Conservation (phyloP, 495 filamentous ascomycete species). For the Lasiosphaeris hirsuta region DNA sequence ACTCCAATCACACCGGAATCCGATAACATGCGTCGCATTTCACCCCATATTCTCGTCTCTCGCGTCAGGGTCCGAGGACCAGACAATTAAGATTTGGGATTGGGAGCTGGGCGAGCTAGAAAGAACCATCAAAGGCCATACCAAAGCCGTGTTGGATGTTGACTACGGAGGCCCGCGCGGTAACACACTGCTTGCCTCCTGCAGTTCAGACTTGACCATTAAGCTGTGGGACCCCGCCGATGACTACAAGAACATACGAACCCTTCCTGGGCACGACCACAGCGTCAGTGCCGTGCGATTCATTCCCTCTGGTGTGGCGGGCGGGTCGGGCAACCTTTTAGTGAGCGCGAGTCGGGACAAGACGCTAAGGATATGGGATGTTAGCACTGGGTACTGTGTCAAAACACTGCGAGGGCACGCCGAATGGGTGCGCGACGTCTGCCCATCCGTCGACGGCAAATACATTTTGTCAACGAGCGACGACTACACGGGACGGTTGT, state of each 20-base stretch:
- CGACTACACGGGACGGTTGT: constrained; percentile 76
- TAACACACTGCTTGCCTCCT: constrained; percentile 82
- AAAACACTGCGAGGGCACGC: constrained; percentile 76
- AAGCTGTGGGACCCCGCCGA: constrained; percentile 95
- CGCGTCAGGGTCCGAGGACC: constrained; percentile 87
- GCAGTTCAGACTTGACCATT: constrained; percentile 86
- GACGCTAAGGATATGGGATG: constrained; percentile 86
- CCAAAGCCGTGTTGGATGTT: constrained; percentile 81
- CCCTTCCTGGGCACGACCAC: constrained; percentile 90
- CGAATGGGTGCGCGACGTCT: constrained; percentile 89
- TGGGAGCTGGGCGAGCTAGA: constrained; percentile 95
- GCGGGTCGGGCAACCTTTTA: constrained; percentile 69
- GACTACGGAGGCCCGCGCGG: constrained; percentile 89
- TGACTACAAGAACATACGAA: constrained; percentile 94
- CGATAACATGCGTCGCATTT: constrained; percentile 88
- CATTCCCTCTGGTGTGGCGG: constrained; percentile 73
- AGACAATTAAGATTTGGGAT: constrained; percentile 94
- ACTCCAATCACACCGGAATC: constrained; percentile 76
- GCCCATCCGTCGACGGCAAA: constrained; percentile 76
- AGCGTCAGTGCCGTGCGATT: constrained; percentile 85
- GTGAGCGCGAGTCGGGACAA: constrained; percentile 81
- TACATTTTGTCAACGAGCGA: constrained; percentile 79
- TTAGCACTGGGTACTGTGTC: constrained; percentile 87
- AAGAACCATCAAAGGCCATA: constrained; percentile 88
- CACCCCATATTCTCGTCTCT: constrained; percentile 90